Conservation (phyloP, 2,329 filamentous ascomycete species). For the Canariomyces notabilis region DNA sequence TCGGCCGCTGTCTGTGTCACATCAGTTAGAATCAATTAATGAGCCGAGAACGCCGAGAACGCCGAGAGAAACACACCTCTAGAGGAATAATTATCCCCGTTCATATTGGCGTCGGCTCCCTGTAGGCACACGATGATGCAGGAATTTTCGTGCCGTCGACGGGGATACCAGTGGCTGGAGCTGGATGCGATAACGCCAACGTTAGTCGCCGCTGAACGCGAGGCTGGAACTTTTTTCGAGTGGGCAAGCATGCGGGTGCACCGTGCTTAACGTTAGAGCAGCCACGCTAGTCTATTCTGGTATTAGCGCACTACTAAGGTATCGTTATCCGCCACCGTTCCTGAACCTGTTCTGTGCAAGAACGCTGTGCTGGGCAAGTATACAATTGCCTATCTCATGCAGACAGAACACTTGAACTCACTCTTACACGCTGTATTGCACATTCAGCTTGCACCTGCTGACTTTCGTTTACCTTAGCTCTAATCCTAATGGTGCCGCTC, state of each 20-base stretch:
- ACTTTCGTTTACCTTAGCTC: too few species aligned
- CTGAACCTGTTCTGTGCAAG: too few species aligned
- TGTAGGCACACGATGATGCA: constrained; percentile 12
- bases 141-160: constrained; percentile 6
- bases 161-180: not conserved
- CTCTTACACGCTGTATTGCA: too few species aligned
- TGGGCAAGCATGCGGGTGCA: constrained; percentile 15
- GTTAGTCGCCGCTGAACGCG: constrained; percentile 25
- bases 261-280: too few species aligned
- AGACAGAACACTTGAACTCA: too few species aligned
- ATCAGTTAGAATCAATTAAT: constrained; percentile 26
- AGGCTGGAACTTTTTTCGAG: constrained; percentile 45
- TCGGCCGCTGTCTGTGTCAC: constrained; percentile 40
- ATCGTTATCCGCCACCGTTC: too few species aligned
- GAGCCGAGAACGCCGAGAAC: constrained; percentile 21
- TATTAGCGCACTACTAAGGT: too few species aligned
- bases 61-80: constrained; percentile 69
- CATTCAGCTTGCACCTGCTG: too few species aligned
- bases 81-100: constrained; percentile 77
- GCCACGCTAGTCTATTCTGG: constrained; percentile 26
- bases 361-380: constrained; percentile 1
- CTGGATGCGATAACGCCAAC: constrained; percentile 8
- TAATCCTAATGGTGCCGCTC: too few species aligned
- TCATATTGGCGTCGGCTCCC: constrained; percentile 49
- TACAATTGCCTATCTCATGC: too few species aligned